These are phyloP conservation scores for Tillandsia fasciculata DNA, from an alignment of 176 grass and related monocot genomes.

Conservation along the genomic window DNA sequence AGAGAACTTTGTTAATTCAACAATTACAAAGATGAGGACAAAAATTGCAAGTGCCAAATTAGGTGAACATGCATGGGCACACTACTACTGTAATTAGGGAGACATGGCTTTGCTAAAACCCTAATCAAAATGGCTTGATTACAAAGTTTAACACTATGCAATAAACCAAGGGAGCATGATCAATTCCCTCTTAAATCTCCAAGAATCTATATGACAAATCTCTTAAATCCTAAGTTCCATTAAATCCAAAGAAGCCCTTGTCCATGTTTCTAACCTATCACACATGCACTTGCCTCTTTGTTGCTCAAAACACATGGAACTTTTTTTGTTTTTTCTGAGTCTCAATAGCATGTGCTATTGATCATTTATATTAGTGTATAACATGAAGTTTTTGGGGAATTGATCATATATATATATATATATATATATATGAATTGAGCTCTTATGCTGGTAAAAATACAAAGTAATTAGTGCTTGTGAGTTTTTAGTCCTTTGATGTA, in stretches of 20 bases:
- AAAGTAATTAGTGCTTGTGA: too few species aligned
- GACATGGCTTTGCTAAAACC: not conserved
- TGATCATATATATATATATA: conserved; percentile 9
- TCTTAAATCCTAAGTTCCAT: conserved; percentile 4
- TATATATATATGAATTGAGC: too few species aligned
- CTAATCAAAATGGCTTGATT: not conserved
- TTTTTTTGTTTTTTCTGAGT: too few species aligned
- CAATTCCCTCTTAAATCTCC: conserved; percentile 2
- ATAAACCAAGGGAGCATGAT: conserved; percentile 26
- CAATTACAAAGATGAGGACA: not conserved
- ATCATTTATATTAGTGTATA: conserved; percentile 17
- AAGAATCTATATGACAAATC: conserved; percentile 27
- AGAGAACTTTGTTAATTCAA: not conserved
- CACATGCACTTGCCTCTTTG: conserved; percentile 35
- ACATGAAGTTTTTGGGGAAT: conserved; percentile 20
- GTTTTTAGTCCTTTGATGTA: too few species aligned
- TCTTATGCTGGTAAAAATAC: too few species aligned
- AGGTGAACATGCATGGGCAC: not conserved
- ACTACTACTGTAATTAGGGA: not conserved
- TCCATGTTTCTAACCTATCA: conserved; percentile 24
- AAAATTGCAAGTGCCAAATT: not conserved
- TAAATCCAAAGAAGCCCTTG: conserved; percentile 14
- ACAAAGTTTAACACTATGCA: conserved; percentile 19
- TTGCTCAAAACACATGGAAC: conserved; percentile 31
- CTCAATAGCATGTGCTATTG: conserved; percentile 30